phyloP scores from a whole-genome alignment of 1,284 basidiomycete genomes.

The Boletus semigastroideus region DNA sequence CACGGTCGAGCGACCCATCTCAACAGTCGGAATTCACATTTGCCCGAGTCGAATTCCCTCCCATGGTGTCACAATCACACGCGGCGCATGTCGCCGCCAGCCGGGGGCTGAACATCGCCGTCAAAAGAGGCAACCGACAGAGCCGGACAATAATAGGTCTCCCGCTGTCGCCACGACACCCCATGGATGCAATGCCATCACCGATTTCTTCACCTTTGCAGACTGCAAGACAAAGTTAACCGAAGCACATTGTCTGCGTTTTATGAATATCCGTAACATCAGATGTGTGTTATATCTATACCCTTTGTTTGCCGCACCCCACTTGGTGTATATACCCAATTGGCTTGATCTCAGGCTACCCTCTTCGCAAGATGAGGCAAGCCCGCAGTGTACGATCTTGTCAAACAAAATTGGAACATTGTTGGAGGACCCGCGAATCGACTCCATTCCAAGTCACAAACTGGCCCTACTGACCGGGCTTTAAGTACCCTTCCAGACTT shows the following conservation, averaged over 20 bases:
- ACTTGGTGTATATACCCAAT: constrained; percentile 23
- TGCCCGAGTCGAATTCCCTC: constrained; percentile 15
- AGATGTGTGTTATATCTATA: constrained; percentile 27
- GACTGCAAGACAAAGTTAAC: constrained; percentile 30
- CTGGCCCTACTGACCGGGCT: no score
- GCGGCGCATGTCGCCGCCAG: constrained; percentile 63
- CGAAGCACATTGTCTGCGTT: not conserved
- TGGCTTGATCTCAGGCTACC: no score
- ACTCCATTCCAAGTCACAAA: no score
- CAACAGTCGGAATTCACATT: constrained; percentile 25
- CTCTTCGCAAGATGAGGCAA: no score
- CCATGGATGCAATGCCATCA: constrained; percentile 18
- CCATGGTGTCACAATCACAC: constrained; percentile 45
- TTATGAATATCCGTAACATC: constrained; percentile 14
- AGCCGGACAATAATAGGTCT: constrained; percentile 63
- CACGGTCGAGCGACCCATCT: constrained; percentile 42
- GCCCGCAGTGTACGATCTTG: no score
- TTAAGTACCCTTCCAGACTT: no score
- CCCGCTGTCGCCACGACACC: constrained; percentile 59
- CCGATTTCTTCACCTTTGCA: constrained; percentile 22
- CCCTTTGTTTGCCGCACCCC: constrained; percentile 18
- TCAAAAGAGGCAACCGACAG: constrained; percentile 59
- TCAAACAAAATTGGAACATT: no score
- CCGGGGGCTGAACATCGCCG: constrained; percentile 64
- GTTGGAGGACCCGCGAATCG: no score